Base-by-base conservation (phyloP, 805 yeast genomes). In the Kockiozyma suomiensis region DNA sequence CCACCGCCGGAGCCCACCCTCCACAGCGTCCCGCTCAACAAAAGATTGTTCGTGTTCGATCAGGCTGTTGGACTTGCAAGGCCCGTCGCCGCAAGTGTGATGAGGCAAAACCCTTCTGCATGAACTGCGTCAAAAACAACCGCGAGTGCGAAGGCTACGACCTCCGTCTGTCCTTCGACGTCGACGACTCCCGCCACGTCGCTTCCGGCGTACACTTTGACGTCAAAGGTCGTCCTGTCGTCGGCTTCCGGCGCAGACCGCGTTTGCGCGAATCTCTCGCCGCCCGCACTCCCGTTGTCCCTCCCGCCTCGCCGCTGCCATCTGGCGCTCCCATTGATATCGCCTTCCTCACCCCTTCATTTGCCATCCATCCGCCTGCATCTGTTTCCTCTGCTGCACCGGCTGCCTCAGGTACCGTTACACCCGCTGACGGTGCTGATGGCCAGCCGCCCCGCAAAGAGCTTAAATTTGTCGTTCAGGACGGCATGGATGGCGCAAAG, bases 61-160 rank as follows among this genome's bases (percentile, higher is more conserved):
- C 83, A 3, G 84, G 84, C 3, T 84, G 87, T 67, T 75, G 83
- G 62, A 83, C 85, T 49, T 85, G 90, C 70, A 77, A 88, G 54
- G 79, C 81, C 62, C 79, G 87, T 67, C 85, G 85, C 73, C 79
- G 85, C 74, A 85, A 84, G 69, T 85, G 89, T 72, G 88, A 85
- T 68, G 87, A 83, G 69, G 81, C 78, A 41, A 79, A 79, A 56
- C 89, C 89, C 1, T 80, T 81, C 40, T 85, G 90, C 70, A 76
- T 79, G 43, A 82, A 84, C 65, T 68, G 71, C 54, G 50, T 57
- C 54, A 68, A 68, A 28, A 64, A 61, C 41, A 65, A 61, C 42
- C 68, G 68, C 37, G 49, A 59, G 38, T 65, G 68, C 52, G 68
- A 65, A 48, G 68, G 68, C 28, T 65, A 65, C 53, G 63, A 59